A percentile compares a stretch with the other conserved stretches of the same genome.
phyloP scores from a whole-genome alignment of 2,329 filamentous ascomycete genomes.

The Neofusicoccum cordaticola region DNA sequence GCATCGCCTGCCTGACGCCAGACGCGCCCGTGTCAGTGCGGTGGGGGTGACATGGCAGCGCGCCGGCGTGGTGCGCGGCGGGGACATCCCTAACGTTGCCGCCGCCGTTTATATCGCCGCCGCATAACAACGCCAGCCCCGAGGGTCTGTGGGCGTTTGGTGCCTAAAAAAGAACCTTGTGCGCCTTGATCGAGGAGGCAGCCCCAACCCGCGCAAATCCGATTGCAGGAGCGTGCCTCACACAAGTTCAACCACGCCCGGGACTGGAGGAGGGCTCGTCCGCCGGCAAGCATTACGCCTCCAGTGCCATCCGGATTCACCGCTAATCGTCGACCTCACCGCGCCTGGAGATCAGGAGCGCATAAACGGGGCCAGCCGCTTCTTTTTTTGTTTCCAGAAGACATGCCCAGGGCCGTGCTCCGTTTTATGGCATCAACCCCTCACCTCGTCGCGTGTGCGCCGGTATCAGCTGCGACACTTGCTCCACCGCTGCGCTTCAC shows the following conservation, averaged over 20 bases:
- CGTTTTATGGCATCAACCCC: background rate
- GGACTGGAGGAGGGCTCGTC: background rate
- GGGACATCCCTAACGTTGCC: background rate
- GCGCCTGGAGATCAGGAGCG: slow-evolving; percentile 11
- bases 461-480: slow-evolving; percentile 1
- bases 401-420: background rate
- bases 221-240: background rate
- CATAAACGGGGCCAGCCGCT: background rate
- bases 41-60: background rate
- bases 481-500: slow-evolving; percentile 2
- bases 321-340: slow-evolving; percentile 7
- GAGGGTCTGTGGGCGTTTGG: slow-evolving; percentile 5
- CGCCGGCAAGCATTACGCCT: background rate
- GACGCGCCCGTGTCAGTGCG: background rate
- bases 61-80: background rate
- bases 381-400: slow-evolving; percentile 8
- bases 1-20: background rate
- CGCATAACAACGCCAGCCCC: background rate
- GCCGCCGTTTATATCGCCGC: background rate
- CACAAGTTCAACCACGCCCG: background rate
- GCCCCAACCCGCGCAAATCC: slow-evolving; percentile 1
- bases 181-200: background rate
- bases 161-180: slow-evolving; percentile 2
- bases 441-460: background rate
- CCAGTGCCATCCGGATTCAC: background rate